phyloP scores from a whole-genome alignment of 441 rosid genomes.

The Syzygium syzygioides region DNA sequence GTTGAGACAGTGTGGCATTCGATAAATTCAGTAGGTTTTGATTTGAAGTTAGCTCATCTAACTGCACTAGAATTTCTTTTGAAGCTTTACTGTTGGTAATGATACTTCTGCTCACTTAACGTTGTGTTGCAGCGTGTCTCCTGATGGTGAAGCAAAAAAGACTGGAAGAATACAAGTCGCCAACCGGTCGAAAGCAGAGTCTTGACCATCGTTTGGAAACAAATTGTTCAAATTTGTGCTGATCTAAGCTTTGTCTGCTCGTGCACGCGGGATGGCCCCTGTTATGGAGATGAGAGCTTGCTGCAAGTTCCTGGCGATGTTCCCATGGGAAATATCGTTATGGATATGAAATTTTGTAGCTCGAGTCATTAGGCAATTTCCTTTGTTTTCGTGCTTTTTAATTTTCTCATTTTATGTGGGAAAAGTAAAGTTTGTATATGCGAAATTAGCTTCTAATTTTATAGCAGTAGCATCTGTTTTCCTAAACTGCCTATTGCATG shows the following conservation, averaged over 20 bases:
- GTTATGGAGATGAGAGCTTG: background rate
- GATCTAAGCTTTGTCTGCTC: background rate
- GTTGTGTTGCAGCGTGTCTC: background rate
- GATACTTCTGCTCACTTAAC: background rate
- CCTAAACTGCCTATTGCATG: background rate
- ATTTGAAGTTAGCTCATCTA: background rate
- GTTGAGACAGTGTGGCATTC: background rate
- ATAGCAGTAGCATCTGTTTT: background rate
- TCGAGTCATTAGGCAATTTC: background rate
- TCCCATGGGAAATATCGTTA: background rate
- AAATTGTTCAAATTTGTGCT: background rate
- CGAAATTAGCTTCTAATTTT: background rate
- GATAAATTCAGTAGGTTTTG: background rate
- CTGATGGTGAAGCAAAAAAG: background rate
- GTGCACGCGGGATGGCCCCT: background rate
- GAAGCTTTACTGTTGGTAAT: background rate
- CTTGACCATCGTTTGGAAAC: background rate
- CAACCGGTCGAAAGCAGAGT: background rate
- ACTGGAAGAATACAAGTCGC: background rate
- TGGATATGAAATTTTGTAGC: background rate
- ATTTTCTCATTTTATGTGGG: background rate
- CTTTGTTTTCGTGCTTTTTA: background rate
- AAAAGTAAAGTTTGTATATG: background rate
- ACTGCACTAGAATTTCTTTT: background rate
- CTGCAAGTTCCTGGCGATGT: background rate